phyloP scores from a whole-genome alignment of 2,329 filamentous ascomycete species.

The Sporothrix inflata region DNA sequence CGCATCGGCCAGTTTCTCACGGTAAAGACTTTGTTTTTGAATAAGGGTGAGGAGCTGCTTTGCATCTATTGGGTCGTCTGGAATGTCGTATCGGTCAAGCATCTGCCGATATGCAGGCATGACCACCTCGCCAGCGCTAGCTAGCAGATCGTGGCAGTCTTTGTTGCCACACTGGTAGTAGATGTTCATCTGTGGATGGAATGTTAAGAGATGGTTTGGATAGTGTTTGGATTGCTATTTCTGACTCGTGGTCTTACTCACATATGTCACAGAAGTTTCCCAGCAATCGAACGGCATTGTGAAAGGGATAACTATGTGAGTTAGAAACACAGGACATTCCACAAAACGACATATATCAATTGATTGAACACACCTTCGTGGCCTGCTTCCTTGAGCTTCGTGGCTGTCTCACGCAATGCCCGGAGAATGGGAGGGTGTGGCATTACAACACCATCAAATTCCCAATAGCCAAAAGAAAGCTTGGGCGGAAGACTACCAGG shows the following conservation, averaged over 20 bases:
- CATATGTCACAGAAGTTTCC: background rate
- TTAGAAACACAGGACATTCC: too few relatives aligned
- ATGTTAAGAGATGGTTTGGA: too few relatives aligned
- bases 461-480: background rate
- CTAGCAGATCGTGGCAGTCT: background rate
- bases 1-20: background rate
- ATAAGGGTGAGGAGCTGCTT: background rate
- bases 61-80: background rate
- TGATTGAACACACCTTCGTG: too few relatives aligned
- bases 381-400: background rate
- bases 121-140: background rate
- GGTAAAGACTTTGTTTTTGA: background rate
- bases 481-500: background rate
- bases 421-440: background rate
- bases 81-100: background rate
- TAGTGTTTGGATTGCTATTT: too few relatives aligned
- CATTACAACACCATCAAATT: background rate
- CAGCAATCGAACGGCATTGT: background rate
- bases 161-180: background rate
- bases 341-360: too few relatives aligned
- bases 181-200: background rate
- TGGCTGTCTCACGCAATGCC: background rate
- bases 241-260: too few relatives aligned
- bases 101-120: background rate
- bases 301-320: background rate